Evolutionary conservation across 768 basidiomycete genomes (phyloP).

Genomic region (Rhodosporidiobolus odoratus): DNA sequence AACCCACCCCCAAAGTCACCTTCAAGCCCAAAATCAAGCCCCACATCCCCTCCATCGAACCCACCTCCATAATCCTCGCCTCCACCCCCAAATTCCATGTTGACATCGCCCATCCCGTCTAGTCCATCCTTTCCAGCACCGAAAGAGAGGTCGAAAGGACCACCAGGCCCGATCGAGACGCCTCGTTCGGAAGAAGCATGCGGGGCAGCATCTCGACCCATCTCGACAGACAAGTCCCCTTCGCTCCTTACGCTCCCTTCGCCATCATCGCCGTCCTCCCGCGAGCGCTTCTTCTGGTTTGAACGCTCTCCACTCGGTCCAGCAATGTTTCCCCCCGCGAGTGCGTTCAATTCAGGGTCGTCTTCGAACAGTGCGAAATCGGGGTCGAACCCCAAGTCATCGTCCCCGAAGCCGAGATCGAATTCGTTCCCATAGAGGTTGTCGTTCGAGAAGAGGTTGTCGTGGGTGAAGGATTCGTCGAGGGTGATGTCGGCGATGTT

Average conservation of each 20-base stretch:
- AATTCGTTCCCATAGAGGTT: constrained; percentile 72
- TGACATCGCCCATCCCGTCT: constrained; percentile 4
- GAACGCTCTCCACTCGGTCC: not conserved
- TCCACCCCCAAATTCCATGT: constrained; percentile 12
- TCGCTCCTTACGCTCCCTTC: constrained; percentile 42
- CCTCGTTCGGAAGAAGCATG: constrained; percentile 47
- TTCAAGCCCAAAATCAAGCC: constrained; percentile 38
- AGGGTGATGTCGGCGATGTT: constrained; percentile 86
- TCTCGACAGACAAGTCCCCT: constrained; percentile 52
- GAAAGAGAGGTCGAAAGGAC: constrained; percentile 50
- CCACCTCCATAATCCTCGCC: constrained; percentile 34
- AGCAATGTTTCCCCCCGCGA: constrained; percentile 13
- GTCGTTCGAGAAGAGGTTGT: constrained; percentile 61
- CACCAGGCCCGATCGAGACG: constrained; percentile 63
- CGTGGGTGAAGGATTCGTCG: constrained; percentile 59
- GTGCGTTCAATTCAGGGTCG: constrained; percentile 45
- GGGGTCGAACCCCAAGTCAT: constrained; percentile 47
- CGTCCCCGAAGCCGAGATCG: constrained; percentile 45
- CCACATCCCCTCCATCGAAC: constrained; percentile 31
- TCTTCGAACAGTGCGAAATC: constrained; percentile 75
- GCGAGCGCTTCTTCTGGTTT: constrained; percentile 49
- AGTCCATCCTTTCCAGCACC: constrained; percentile 10
- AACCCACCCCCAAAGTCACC: constrained; percentile 65
- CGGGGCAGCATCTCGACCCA: constrained; percentile 26
- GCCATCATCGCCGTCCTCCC: constrained; percentile 45